Conservation (phyloP, 2,329 filamentous ascomycete genomes). For the Penicillium paneum region DNA sequence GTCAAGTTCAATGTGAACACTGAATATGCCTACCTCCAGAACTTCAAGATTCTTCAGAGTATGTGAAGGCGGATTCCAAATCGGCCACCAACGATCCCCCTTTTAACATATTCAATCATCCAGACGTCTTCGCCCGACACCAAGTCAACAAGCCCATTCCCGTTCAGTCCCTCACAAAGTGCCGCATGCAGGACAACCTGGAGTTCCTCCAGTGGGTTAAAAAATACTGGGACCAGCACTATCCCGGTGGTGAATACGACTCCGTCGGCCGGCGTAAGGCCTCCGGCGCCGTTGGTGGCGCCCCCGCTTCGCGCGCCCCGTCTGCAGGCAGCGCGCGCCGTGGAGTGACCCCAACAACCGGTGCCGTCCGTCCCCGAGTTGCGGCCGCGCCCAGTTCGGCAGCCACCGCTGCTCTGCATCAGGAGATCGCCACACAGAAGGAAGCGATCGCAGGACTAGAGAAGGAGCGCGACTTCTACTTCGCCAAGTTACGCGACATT, state of each 20-base stretch:
- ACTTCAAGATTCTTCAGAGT: constrained; percentile 98
- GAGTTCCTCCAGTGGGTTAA: constrained; percentile 98
- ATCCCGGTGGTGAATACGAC: constrained; percentile 95
- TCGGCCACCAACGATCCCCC: neutral
- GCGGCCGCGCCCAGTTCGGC: constrained; percentile 49
- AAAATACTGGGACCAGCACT: constrained; percentile 97
- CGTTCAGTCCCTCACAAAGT: constrained; percentile 86
- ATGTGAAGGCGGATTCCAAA: constrained; percentile 36
- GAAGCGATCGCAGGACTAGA: constrained; percentile 94
- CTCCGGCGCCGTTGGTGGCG: constrained; percentile 49
- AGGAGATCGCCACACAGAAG: constrained; percentile 85
- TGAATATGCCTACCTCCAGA: constrained; percentile 96
- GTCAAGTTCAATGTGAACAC: constrained; percentile 98
- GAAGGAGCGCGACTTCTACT: constrained; percentile 97
- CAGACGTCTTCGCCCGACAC: constrained; percentile 78
- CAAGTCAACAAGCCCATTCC: constrained; percentile 85
- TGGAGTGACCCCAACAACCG: constrained; percentile 62
- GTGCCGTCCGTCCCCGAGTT: constrained; percentile 46
- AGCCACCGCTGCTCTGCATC: constrained; percentile 68
- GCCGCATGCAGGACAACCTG: constrained; percentile 99
- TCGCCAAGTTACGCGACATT: constrained; percentile 96
- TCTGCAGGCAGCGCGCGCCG: constrained; percentile 50
- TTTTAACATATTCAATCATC: constrained; percentile 11
- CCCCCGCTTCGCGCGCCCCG: constrained; percentile 44
- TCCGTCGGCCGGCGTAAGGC: constrained; percentile 81